Evolutionary conservation across 2,329 filamentous ascomycete species (phyloP).

Genomic region (Teratosphaeria epicoccoides): DNA sequence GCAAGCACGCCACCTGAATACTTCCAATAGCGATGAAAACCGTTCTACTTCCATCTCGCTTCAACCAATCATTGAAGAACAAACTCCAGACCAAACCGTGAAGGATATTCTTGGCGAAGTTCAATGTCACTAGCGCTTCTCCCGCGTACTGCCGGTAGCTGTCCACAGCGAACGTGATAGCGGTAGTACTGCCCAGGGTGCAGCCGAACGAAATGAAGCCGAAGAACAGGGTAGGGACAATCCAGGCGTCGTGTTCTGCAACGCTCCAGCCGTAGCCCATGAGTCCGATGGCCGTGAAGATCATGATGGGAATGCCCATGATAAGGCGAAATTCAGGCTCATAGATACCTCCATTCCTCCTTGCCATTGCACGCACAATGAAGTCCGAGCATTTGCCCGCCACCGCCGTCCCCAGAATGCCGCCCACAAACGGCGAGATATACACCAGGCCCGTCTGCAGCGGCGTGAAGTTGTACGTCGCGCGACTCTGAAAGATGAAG

Average conservation of each 20-base stretch:
- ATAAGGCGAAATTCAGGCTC: conserved; percentile 87
- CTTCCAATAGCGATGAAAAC: conserved; percentile 77
- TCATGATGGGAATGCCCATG: conserved; percentile 70
- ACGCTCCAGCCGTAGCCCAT: conserved; percentile 98
- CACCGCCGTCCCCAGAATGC: conserved; percentile 80
- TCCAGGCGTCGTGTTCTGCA: conserved; percentile 64
- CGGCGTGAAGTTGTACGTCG: conserved; percentile 68
- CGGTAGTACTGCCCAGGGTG: conserved; percentile 76
- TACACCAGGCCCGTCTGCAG: conserved; percentile 79
- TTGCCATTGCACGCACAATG: conserved; percentile 70
- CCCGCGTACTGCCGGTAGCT: conserved; percentile 88
- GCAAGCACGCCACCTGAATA: conserved; percentile 67
- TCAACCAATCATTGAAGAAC: conserved; percentile 79
- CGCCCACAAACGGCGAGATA: conserved; percentile 79
- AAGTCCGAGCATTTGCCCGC: conserved; percentile 81
- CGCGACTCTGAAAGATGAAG: conserved; percentile 60
- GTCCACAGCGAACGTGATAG: conserved; percentile 90
- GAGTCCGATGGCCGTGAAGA: conserved; percentile 72
- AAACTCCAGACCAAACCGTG: conserved; percentile 82
- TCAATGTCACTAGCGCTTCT: conserved; percentile 86
- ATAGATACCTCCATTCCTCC: conserved; percentile 83
- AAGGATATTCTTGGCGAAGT: conserved; percentile 88
- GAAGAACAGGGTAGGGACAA: conserved; percentile 88
- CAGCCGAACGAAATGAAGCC: conserved; percentile 88
- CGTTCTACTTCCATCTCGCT: conserved; percentile 59